phyloP scores from a whole-genome alignment of 2,329 filamentous ascomycete species.

The Penicillium sp. region DNA sequence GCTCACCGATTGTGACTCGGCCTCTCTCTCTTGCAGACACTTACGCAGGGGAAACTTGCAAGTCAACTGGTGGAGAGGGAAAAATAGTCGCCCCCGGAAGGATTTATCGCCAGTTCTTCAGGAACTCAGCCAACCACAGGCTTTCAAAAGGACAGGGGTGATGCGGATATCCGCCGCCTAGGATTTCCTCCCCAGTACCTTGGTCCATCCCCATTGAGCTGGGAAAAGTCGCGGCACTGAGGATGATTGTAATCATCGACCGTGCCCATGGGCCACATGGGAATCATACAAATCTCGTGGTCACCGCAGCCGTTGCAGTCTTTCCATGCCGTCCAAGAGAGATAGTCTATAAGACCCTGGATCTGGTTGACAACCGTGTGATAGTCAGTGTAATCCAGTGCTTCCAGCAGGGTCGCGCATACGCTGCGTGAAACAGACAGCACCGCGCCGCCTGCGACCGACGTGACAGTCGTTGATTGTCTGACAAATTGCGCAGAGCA shows the following conservation, averaged over 20 bases:
- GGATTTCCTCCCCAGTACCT: conserved; percentile 35
- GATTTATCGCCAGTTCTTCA: background rate
- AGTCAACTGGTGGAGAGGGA: background rate
- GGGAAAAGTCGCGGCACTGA: conserved; percentile 44
- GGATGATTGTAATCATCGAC: conserved; percentile 60
- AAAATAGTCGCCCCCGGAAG: background rate
- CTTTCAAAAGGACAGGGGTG: background rate
- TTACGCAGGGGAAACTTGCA: conserved; percentile 3
- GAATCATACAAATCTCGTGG: conserved; percentile 64
- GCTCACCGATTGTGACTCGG: background rate
- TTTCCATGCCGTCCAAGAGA: conserved; percentile 67
- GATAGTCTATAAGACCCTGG: conserved; percentile 51
- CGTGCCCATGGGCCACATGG: conserved; percentile 66
- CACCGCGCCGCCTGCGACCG: conserved; percentile 36
- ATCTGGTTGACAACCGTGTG: conserved; percentile 37
- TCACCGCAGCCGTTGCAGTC: conserved; percentile 58
- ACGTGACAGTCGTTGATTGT: conserved; percentile 9
- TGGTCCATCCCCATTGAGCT: conserved; percentile 28
- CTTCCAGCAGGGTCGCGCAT: conserved; percentile 38
- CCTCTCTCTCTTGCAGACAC: background rate
- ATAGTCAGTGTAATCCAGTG: conserved; percentile 28
- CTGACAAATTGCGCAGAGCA: conserved; percentile 44
- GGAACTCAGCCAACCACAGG: background rate
- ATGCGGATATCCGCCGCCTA: background rate
- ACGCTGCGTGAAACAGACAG: conserved; percentile 35